phyloP scores from a whole-genome alignment of 2,329 filamentous ascomycete species.

The Piedraia hortae region DNA sequence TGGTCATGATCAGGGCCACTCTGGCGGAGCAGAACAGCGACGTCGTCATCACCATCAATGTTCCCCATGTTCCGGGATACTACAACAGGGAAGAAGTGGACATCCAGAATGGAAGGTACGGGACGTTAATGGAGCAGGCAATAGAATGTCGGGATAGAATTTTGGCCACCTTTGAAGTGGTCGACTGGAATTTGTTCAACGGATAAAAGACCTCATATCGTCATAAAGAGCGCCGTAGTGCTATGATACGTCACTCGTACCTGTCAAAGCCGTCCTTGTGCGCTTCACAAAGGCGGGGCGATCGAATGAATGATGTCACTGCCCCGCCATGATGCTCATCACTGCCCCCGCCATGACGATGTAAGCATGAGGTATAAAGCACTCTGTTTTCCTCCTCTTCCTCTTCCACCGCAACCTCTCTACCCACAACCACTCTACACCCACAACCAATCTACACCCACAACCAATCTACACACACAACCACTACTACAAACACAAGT shows the following conservation, averaged over 20 bases:
- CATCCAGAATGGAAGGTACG: conserved; percentile 34
- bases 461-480: conserved; percentile 2
- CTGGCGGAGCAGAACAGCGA: conserved; percentile 53
- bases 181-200: conserved; percentile 61
- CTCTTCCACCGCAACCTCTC: too few species aligned
- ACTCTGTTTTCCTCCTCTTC: too few species aligned
- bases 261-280: too few species aligned
- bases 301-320: too few species aligned
- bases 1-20: conserved; percentile 51
- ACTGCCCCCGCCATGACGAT: too few species aligned
- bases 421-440: conserved; percentile 1
- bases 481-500: conserved; percentile 4
- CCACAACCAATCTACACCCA: conserved; percentile 1
- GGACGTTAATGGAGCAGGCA: conserved; percentile 33
- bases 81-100: conserved; percentile 48
- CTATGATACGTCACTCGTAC: too few species aligned
- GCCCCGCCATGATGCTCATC: too few species aligned
- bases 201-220: too few species aligned
- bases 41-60: conserved; percentile 62
- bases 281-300: too few species aligned
- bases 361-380: too few species aligned
- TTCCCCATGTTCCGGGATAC: conserved; percentile 52
- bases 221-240: too few species aligned
- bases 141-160: conserved; percentile 41
- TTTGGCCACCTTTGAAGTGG: conserved; percentile 46